A percentile compares a stretch with the other conserved stretches of the same genome.
These are phyloP conservation scores for Amanita rimosa DNA, from an alignment of 768 basidiomycete species.

Conservation along the genomic window DNA sequence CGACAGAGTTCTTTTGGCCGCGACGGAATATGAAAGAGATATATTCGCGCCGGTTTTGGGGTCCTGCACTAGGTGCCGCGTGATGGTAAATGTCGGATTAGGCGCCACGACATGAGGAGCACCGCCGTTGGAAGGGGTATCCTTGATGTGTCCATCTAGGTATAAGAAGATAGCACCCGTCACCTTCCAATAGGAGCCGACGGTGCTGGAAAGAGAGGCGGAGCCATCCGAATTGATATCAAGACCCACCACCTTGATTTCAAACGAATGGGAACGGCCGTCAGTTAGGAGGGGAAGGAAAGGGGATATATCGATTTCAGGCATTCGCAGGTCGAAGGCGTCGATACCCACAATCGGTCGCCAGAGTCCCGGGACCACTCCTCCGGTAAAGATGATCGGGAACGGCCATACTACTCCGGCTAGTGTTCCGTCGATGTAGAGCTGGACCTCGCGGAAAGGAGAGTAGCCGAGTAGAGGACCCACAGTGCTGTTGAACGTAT, in stretches of 20 bases:
- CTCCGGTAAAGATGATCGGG: slow-evolving; percentile 4
- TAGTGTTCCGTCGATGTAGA: slow-evolving; percentile 3
- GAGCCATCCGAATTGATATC: neutral
- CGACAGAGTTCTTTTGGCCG: neutral
- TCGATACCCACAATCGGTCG: slow-evolving; percentile 2
- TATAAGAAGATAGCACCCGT: slow-evolving; percentile 2
- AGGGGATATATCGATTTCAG: slow-evolving; percentile 1
- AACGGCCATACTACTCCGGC: slow-evolving; percentile 5
- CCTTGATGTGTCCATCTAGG: neutral
- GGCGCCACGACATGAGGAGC: neutral
- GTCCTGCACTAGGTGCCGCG: neutral
- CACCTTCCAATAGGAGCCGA: slow-evolving; percentile 1
- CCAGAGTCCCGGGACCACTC: slow-evolving; percentile 2
- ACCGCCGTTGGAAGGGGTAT: neutral
- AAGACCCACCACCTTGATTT: slow-evolving; percentile 42
- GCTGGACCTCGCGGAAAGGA: slow-evolving; percentile 6
- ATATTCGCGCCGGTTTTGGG: neutral
- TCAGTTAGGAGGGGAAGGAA: slow-evolving; percentile 25
- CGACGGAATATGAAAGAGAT: slow-evolving; percentile 1
- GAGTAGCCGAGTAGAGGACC: neutral
- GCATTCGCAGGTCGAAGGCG: slow-evolving; percentile 3
- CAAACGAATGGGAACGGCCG: slow-evolving; percentile 56
- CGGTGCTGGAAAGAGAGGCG: neutral
- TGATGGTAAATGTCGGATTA: neutral
- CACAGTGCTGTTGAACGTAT: neutral